phyloP scores from a whole-genome alignment of 306 rosid species.

The Fragaria ananassa region DNA sequence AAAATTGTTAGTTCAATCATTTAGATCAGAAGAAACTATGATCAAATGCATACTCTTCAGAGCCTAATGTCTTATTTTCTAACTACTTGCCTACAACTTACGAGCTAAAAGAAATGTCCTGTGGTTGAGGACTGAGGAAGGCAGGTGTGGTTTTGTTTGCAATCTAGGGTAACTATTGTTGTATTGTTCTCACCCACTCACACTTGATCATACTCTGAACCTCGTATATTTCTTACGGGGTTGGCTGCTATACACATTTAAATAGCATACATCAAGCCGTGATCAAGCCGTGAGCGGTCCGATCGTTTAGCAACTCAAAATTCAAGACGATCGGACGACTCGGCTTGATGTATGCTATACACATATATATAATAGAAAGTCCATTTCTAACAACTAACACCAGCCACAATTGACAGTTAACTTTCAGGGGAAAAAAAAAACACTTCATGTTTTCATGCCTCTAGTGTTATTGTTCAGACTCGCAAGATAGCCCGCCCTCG shows the following conservation, averaged over 20 bases:
- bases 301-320: too few species aligned
- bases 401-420: not conserved
- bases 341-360: too few species aligned
- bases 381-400: not conserved
- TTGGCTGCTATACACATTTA: too few species aligned
- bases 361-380: too few species aligned
- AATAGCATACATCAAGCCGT: too few species aligned
- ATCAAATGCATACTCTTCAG: not conserved
- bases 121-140: not conserved
- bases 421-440: not conserved
- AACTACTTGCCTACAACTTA: not conserved
- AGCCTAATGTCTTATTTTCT: not conserved
- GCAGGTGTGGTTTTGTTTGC: too few species aligned
- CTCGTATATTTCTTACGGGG: not conserved
- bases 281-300: too few species aligned
- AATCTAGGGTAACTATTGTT: too few species aligned
- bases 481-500: not conserved
- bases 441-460: not conserved
- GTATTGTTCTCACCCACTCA: not conserved
- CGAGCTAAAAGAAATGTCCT: not conserved
- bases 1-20: not conserved
- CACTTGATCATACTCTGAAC: not conserved
- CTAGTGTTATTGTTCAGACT: not conserved
- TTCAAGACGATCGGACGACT: too few species aligned
- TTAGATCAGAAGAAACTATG: not conserved